A percentile compares a stretch with the other conserved stretches of the same genome.
phyloP scores from a whole-genome alignment of 2,329 filamentous ascomycete species.

The Didymella glomerata region DNA sequence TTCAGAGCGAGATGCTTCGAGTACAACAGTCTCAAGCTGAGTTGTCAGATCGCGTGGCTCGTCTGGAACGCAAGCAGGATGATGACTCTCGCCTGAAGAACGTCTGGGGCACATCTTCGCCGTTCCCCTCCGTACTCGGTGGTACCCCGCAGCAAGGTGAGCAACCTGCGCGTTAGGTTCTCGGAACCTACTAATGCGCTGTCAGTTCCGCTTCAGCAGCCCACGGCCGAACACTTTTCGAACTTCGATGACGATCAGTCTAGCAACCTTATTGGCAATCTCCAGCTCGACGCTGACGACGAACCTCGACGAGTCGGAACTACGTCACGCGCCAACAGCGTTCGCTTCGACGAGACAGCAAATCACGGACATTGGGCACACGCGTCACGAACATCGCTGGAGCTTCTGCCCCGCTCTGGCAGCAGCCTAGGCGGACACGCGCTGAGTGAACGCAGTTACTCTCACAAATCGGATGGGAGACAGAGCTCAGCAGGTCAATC shows the following conservation, averaged over 20 bases:
- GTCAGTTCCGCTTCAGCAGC: constrained; percentile 79
- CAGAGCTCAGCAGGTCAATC: constrained; percentile 93
- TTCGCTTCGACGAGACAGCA: constrained; percentile 95
- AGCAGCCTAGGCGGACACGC: constrained; percentile 80
- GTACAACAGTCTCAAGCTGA: constrained; percentile 68
- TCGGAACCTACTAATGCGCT: constrained; percentile 25
- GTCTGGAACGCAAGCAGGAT: constrained; percentile 68
- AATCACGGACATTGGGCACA: constrained; percentile 91
- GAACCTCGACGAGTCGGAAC: constrained; percentile 84
- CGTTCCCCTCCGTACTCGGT: constrained; percentile 84
- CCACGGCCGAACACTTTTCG: constrained; percentile 85
- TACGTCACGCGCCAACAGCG: constrained; percentile 92
- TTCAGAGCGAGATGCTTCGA: constrained; percentile 69
- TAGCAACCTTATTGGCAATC: constrained; percentile 78
- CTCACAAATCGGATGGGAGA: constrained; percentile 94
- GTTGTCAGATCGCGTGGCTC: constrained; percentile 67
- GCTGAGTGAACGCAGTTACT: constrained; percentile 89
- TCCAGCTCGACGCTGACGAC: constrained; percentile 88
- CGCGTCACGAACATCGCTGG: constrained; percentile 80
- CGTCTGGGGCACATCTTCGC: constrained; percentile 84
- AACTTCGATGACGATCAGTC: constrained; percentile 89
- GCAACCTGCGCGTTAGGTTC: constrained; percentile 33
- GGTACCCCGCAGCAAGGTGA: constrained; percentile 88
- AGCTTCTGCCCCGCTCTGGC: constrained; percentile 79
- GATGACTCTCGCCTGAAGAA: constrained; percentile 76